Evolutionary conservation across 108 stramenopile genomes (phyloP).

Genomic region (Fragilaria radians): DNA sequence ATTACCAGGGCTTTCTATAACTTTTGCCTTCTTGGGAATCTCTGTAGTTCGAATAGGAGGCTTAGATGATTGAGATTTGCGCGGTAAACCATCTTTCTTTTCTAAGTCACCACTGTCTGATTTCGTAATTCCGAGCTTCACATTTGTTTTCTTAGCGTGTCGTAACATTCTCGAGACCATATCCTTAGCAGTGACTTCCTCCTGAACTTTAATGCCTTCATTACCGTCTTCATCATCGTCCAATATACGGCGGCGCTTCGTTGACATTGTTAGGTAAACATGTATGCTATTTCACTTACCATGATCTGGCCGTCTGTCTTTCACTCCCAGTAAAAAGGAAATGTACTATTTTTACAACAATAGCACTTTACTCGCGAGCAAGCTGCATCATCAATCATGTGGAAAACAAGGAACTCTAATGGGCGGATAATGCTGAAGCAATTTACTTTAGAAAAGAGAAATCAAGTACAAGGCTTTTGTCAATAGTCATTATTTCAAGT

Average conservation of each 20-base stretch:
- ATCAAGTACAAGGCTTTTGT: too few species aligned
- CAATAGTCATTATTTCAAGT: too few species aligned
- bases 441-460: too few species aligned
- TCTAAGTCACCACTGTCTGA: not conserved
- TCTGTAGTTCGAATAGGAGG: not conserved
- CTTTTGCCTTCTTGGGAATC: not conserved
- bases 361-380: too few species aligned
- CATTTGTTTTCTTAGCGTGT: not conserved
- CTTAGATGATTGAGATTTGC: not conserved
- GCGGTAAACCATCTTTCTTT: not conserved
- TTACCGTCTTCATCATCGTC: not conserved
- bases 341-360: too few species aligned
- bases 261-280: constrained; percentile 9
- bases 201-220: not conserved
- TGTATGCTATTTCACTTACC: too few species aligned
- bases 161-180: not conserved
- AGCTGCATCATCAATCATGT: too few species aligned
- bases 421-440: too few species aligned
- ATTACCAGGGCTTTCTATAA: not conserved
- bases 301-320: too few species aligned
- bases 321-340: too few species aligned
- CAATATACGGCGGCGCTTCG: not conserved
- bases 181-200: not conserved
- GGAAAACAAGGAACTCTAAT: too few species aligned
- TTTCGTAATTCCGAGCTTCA: not conserved